Percentiles rank a stretch among this genome's conserved stretches.
phyloP scores from a whole-genome alignment of 305 asterid genomes.

The Fraxinus albicans region DNA sequence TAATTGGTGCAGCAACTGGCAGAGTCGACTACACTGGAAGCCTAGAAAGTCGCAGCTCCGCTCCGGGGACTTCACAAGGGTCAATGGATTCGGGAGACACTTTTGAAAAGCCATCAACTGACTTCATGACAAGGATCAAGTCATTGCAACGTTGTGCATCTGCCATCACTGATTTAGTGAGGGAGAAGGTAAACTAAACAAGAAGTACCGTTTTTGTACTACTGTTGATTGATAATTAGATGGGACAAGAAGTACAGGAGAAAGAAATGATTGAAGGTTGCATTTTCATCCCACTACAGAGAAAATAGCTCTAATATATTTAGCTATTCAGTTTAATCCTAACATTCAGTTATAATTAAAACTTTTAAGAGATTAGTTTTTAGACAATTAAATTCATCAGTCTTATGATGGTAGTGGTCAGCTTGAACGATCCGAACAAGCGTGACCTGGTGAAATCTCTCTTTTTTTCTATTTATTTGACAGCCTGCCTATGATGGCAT shows the following conservation, averaged over 20 bases:
- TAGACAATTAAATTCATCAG: neutral
- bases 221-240: neutral
- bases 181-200: constrained; percentile 60
- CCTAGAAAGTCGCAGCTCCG: constrained; percentile 52
- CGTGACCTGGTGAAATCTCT: neutral
- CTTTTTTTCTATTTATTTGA: neutral
- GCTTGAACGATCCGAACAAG: neutral
- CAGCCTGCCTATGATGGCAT: neutral
- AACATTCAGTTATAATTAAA: neutral
- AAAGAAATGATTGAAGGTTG: neutral
- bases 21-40: constrained; percentile 42
- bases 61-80: constrained; percentile 67
- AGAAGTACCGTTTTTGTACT: neutral
- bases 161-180: constrained; percentile 69
- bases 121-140: constrained; percentile 68
- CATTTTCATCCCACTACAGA: neutral
- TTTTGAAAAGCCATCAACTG: constrained; percentile 62
- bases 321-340: neutral
- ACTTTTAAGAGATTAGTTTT: neutral
- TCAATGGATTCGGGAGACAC: constrained; percentile 44
- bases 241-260: neutral
- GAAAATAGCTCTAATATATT: neutral
- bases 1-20: constrained; percentile 40
- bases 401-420: neutral
- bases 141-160: constrained; percentile 67